Evolutionary conservation across 768 basidiomycete species (phyloP), one percentile per base, ranked within the genome.

Genomic region (Leucosporidium scottii): DNA sequence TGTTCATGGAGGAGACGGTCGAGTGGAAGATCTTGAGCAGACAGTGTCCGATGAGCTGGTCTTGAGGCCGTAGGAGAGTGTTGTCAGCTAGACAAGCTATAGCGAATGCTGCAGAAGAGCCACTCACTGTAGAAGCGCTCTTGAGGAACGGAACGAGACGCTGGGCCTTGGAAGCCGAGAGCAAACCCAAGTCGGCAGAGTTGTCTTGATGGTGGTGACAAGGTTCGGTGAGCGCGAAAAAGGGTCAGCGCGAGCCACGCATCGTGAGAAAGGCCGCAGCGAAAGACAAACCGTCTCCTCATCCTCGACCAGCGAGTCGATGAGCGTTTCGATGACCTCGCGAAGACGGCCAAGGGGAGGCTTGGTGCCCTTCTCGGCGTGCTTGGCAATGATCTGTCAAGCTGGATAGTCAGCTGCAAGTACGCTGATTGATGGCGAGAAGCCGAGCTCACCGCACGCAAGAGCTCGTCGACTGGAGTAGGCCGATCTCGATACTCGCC

Each of bases 61-160:
- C 93, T 64, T 98, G 93, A 5, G 82, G 57, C 91, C 94, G 73
- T 4, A 47, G 7, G 23, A 31, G 21, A 23, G 61, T 47, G 27
- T n/a, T 39, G 51, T 59, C 18, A 47, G 34, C 51, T n/a, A n/a
- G n/a, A n/a, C n/a, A n/a, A n/a, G n/a, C n/a, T n/a, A n/a, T n/a
- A n/a, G n/a, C n/a, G n/a, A n/a, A n/a, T n/a, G n/a, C n/a, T n/a
- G n/a, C n/a, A n/a, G n/a, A n/a, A n/a, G n/a, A 18, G 27, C 0
- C 17, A 78, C 85, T 74, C 76, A 93, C 91, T 21, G 86, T 85
- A 6, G 83, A 83, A 0, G 89, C 85, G 70, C 86, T 88, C 77
- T 91, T 92, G 59, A 99, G 82, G 76, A 97, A 98, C 0, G 93
- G 92, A 4, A 98, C 81, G 6, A 99, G 81, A 0, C 88, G 89